These are phyloP conservation scores for Coemansia erecta DNA, from an alignment of 192 early-diverging fungal species.

Conservation along the genomic window DNA sequence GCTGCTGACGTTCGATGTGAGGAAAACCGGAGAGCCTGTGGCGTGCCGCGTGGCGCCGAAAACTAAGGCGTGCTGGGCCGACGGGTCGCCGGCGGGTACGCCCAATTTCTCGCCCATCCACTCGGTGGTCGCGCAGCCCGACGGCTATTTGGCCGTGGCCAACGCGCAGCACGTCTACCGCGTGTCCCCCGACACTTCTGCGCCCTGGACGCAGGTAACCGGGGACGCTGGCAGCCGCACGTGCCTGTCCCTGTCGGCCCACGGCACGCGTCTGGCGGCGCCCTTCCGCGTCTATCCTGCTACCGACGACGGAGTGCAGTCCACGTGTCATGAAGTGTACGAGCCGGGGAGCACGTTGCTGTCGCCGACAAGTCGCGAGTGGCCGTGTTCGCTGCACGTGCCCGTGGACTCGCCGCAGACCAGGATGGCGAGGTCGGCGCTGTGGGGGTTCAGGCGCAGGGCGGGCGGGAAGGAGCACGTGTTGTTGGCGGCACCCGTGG, in stretches of 20 bases:
- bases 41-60: conserved; percentile 18
- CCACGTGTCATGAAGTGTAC: conserved; percentile 32
- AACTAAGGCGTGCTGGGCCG: conserved; percentile 3
- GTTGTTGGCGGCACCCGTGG: conserved; percentile 39
- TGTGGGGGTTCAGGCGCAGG: background rate
- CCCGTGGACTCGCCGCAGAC: conserved; percentile 28
- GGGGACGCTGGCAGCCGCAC: conserved; percentile 7
- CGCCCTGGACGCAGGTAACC: conserved; percentile 25
- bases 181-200: conserved; percentile 11
- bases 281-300: conserved; percentile 34
- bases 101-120: conserved; percentile 26
- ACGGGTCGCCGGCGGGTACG: background rate
- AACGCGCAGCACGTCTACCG: conserved; percentile 25
- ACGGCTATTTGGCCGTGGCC: conserved; percentile 26
- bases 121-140: conserved; percentile 13
- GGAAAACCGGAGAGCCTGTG: conserved; percentile 6
- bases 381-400: conserved; percentile 4
- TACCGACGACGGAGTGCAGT: background rate
- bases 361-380: background rate
- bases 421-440: conserved; percentile 21
- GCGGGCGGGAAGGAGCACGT: conserved; percentile 3
- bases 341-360: background rate
- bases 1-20: conserved; percentile 33
- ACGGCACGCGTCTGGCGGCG: conserved; percentile 19
- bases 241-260: conserved; percentile 30